These are phyloP conservation scores for Backusella parvicylindrica DNA, from an alignment of 192 early-diverging fungal species.

Conservation along the genomic window DNA sequence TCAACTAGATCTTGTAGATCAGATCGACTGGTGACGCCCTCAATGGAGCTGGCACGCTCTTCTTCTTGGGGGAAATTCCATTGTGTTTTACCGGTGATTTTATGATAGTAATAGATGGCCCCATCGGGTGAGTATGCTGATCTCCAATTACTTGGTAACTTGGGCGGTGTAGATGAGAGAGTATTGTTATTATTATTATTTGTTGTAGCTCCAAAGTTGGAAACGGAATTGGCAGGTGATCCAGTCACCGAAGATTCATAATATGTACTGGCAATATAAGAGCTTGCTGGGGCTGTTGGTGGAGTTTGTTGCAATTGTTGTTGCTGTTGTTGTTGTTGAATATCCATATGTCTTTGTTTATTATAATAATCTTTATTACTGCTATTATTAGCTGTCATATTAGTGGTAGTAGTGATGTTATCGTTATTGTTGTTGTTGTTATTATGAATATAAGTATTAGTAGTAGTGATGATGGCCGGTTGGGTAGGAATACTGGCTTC, in stretches of 20 bases:
- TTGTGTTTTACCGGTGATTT: conserved; percentile 45
- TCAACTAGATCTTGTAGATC: conserved; percentile 22
- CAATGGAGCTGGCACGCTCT: conserved; percentile 18
- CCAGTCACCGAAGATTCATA: background rate
- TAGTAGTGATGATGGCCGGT: background rate
- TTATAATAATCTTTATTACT: background rate
- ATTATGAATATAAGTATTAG: background rate
- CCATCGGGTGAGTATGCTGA: conserved; percentile 40
- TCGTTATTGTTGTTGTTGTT: background rate
- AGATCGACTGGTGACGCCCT: conserved; percentile 11
- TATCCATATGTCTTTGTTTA: background rate
- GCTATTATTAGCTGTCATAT: background rate
- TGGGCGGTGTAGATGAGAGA: background rate
- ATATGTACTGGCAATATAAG: background rate
- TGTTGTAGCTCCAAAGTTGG: background rate
- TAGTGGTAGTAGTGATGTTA: background rate
- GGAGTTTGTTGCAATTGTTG: background rate
- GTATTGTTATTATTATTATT: background rate
- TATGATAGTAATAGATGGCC: conserved; percentile 49
- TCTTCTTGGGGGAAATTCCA: conserved; percentile 47
- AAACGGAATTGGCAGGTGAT: background rate
- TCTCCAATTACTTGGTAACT: conserved; percentile 49
- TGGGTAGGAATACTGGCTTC: background rate
- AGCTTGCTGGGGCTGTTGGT: background rate
- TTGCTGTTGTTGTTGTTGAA: background rate